phyloP scores from a whole-genome alignment of 1,284 basidiomycete genomes.

The Sanghuangporus baumii region DNA sequence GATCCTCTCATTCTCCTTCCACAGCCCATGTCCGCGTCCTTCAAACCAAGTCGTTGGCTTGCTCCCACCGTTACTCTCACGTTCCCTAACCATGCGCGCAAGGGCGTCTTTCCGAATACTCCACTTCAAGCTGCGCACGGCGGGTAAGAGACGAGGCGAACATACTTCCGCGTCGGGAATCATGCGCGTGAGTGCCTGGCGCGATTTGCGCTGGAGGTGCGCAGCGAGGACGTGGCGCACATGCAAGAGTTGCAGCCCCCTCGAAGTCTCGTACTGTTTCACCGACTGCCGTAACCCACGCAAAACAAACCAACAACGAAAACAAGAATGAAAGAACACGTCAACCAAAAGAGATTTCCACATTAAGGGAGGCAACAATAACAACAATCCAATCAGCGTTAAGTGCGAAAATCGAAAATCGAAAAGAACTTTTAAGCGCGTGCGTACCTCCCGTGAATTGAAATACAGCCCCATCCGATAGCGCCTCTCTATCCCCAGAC shows the following conservation, averaged over 20 bases:
- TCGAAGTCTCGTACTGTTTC: slow-evolving; percentile 50
- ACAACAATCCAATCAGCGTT: background rate
- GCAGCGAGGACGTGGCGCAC: slow-evolving; percentile 42
- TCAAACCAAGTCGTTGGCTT: slow-evolving; percentile 50
- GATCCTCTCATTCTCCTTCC: slow-evolving; percentile 53
- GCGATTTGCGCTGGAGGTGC: slow-evolving; percentile 37
- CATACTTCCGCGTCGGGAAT: slow-evolving; percentile 49
- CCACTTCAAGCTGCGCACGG: slow-evolving; percentile 53
- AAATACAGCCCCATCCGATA: slow-evolving; percentile 62
- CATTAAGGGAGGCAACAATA: background rate
- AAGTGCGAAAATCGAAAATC: too few species aligned
- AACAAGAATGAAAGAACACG: slow-evolving; percentile 6
- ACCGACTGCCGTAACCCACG: slow-evolving; percentile 38
- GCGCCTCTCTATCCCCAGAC: slow-evolving; percentile 54
- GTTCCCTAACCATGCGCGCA: slow-evolving; percentile 33
- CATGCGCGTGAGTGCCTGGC: slow-evolving; percentile 34
- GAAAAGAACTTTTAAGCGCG: too few species aligned
- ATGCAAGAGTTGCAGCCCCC: slow-evolving; percentile 42
- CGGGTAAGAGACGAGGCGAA: slow-evolving; percentile 48
- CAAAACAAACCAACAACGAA: background rate
- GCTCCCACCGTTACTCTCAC: slow-evolving; percentile 15
- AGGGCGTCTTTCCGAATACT: slow-evolving; percentile 51
- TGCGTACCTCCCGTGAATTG: slow-evolving; percentile 51
- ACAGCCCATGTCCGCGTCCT: slow-evolving; percentile 34
- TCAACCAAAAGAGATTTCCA: slow-evolving; percentile 15